Conservation (phyloP, 169 alveolate species). For the Eimeria tenella region DNA sequence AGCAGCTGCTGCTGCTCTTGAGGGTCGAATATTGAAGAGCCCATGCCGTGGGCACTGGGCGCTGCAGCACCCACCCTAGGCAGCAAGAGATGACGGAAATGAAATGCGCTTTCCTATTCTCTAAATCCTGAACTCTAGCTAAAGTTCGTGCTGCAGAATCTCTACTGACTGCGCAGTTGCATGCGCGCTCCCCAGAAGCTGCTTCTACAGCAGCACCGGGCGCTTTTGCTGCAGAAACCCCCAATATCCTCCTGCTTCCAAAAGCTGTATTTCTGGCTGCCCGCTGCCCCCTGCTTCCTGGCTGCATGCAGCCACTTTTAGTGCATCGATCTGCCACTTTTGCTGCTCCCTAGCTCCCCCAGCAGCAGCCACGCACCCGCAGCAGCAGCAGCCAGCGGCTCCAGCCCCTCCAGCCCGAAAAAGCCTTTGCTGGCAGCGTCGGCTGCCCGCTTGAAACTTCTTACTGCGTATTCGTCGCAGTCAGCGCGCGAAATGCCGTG, state of each 20-base stretch:
- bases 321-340: too few relatives aligned
- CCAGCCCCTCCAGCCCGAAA: conserved; percentile 85
- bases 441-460: conserved; percentile 90
- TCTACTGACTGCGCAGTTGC: too few relatives aligned
- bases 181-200: too few relatives aligned
- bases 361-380: background rate
- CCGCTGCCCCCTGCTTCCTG: too few relatives aligned
- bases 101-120: background rate
- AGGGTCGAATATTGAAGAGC: background rate
- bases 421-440: conserved; percentile 86
- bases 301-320: too few relatives aligned
- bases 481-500: conserved; percentile 89
- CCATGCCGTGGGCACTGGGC: background rate
- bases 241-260: too few relatives aligned
- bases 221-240: too few relatives aligned
- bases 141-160: too few relatives aligned
- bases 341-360: too few relatives aligned
- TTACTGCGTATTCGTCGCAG: conserved; percentile 91
- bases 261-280: too few relatives aligned
- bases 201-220: too few relatives aligned
- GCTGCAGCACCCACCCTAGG: background rate
- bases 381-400: conserved; percentile 83
- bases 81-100: background rate
- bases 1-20: conserved; percentile 8
- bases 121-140: background rate